phyloP scores from a whole-genome alignment of 345 rosid genomes.

The Eutrema heterophyllum region DNA sequence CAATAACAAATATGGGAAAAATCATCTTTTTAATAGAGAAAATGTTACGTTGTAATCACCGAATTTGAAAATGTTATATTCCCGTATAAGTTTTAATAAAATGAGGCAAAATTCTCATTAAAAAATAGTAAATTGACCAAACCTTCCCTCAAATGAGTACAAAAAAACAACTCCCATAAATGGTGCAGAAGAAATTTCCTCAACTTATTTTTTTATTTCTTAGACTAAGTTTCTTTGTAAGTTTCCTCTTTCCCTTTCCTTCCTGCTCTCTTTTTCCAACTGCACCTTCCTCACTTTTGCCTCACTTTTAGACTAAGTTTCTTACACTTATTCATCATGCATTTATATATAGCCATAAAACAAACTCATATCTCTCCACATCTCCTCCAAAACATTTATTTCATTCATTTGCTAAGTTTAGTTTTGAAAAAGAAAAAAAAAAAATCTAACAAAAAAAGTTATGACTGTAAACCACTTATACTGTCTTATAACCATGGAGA shows the following conservation, averaged over 20 bases:
- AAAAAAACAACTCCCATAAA: slow-evolving; percentile 1
- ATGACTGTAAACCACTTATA: slow-evolving; percentile 14
- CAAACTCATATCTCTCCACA: neutral
- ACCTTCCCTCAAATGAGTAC: slow-evolving; percentile 1
- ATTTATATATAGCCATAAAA: slow-evolving; percentile 1
- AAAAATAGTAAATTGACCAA: neutral
- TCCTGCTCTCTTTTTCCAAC: slow-evolving; percentile 8
- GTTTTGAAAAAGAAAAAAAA: neutral
- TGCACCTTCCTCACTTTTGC: slow-evolving; percentile 32
- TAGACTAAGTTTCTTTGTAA: slow-evolving; percentile 6
- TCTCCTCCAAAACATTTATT: slow-evolving; percentile 6
- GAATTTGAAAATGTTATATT: too few relatives aligned
- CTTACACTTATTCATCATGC: slow-evolving; percentile 19
- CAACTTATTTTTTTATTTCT: neutral
- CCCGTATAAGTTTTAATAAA: too few relatives aligned
- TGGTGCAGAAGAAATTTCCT: slow-evolving; percentile 19
- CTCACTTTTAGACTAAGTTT: too few relatives aligned
- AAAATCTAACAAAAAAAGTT: neutral
- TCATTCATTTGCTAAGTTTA: slow-evolving; percentile 10
- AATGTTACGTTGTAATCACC: too few relatives aligned
- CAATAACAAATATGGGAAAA: too few relatives aligned
- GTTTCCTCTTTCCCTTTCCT: slow-evolving; percentile 17
- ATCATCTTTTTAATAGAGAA: too few relatives aligned
- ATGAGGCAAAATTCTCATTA: neutral
- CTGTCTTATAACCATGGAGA: slow-evolving; percentile 30